Base-by-base conservation (phyloP, 106 monocot genomes). In the Allium fistulosum region DNA sequence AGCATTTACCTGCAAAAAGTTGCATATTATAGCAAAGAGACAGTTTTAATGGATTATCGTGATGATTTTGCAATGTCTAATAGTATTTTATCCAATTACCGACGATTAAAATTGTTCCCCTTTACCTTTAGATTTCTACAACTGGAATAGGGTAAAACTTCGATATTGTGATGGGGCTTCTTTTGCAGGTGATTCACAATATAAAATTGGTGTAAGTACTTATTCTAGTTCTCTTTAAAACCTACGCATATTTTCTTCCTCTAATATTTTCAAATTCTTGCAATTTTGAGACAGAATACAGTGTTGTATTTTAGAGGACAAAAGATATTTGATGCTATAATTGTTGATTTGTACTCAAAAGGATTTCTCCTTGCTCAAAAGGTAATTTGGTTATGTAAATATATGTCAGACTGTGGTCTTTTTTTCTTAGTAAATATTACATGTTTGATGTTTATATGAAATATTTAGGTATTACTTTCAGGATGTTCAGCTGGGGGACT, bases 401-500 rank as follows among this genome's bases (percentile, higher is more conserved):
- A 37, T 37, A 37, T 37, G 5, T 37, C 37, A 4, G 1, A 37
- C 22, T 22, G 22, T 22, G 22, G 22, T 37, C 5, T 37, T 37
- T 5, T 37, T 37, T 37, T 37, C 37, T 37, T 37, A 37, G 37
- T 37, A 5, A 37, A 4, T 37, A 2, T 37, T 37, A 37, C 37
- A 37, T 4, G 37, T 28, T 28, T 37, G 37, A 37, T 37, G 5
- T 37, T 37, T 37, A 37, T 37, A 2, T 37, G 37, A 37, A 37
- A 37, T 37, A 46, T 1, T 57, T 69, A 97, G 96, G 92, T 82
- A 50, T 66, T 97, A 58, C 96, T 97, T 64, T 92, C 96, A 53
- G 96, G 96, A 53, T 97, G 92, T 77, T 97, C 96, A 8, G 96
- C 96, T 3, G 96, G 96, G 45, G 96, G 96, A 6, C 78, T 97